phyloP scores from a whole-genome alignment of 805 yeast genomes.

The Soucietia sequanensis region DNA sequence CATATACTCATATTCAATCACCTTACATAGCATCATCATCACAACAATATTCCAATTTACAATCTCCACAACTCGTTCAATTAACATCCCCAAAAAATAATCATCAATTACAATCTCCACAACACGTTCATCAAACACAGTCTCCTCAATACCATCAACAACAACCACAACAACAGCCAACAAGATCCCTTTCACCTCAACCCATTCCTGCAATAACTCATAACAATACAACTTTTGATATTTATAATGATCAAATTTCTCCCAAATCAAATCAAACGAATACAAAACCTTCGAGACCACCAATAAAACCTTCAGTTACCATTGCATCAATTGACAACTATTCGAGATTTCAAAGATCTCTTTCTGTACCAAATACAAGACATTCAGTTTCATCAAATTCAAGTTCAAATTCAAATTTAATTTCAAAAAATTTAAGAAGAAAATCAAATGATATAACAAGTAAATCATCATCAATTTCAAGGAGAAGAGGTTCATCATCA shows the following conservation, averaged over 20 bases:
- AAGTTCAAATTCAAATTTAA: too few relatives aligned
- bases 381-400: too few relatives aligned
- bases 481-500: too few relatives aligned
- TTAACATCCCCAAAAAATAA: conserved; percentile 7
- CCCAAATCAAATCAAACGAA: conserved; percentile 3
- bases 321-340: conserved; percentile 19
- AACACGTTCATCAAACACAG: too few relatives aligned
- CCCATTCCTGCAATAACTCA: background rate
- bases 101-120: too few relatives aligned
- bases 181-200: conserved; percentile 3
- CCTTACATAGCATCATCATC: background rate
- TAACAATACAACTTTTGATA: background rate
- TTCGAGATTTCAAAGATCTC: conserved; percentile 4
- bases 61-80: too few relatives aligned
- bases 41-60: conserved; percentile 3
- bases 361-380: background rate
- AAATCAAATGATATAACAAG: too few relatives aligned
- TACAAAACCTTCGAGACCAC: conserved; percentile 12
- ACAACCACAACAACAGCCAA: too few relatives aligned
- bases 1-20: background rate
- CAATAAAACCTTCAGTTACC: conserved; percentile 23
- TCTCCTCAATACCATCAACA: too few relatives aligned
- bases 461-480: too few relatives aligned
- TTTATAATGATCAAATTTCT: conserved; percentile 3
- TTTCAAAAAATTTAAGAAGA: too few relatives aligned